Base-by-base conservation (phyloP, 1,284 basidiomycete genomes). In the Cutaneotrichosporon spelunceum region DNA sequence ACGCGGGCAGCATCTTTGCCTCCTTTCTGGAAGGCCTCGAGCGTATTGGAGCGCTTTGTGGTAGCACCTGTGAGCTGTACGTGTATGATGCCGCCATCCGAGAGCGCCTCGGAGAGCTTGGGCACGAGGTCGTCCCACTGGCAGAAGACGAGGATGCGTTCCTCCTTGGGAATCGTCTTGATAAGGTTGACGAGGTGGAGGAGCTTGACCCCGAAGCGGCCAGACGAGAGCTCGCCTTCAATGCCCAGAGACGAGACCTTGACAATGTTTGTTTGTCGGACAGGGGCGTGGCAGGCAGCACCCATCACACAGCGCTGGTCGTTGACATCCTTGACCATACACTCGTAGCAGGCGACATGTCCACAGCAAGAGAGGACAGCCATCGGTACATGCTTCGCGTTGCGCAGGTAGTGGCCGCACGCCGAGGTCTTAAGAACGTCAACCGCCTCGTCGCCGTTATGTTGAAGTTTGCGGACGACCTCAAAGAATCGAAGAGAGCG, bases 91-190 rank as follows among this genome's bases (percentile, higher is more conserved):
- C 85, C 84, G 71, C 91, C 84, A 49, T 84, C 83, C 1, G 77
- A 80, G 63, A 97, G 84, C 0, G 91, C 91, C 63, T 93, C 89
- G 7, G 86, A 86, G 42, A 96, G 90, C 77, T 95, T 96, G 72
- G 86, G 86, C 82, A 89, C 90, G 64, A 97, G 83, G 76, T 96
- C 94, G 10, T 87, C 88, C 83, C 95, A 97, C 72, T 97, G 93
- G 14, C 95, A 89, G 77, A 97, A 97, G 57, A 97, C 85, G 44
- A 97, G 84, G 14, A 94, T 84, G 3, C 91, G 87, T 68, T 96
- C 91, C 16, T 87, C 81, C 67, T 85, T 83, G 1, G 89, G 86
- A 26, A 94, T 84, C 42, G 76, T 89, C 86, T 87, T 87, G 79
- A 97, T 89, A 65, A 96, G 79, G 33, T 88, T 81, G 33, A 95